Evolutionary conservation across 441 rosid species (phyloP).

Genomic region (Gossypium gossypioides): DNA sequence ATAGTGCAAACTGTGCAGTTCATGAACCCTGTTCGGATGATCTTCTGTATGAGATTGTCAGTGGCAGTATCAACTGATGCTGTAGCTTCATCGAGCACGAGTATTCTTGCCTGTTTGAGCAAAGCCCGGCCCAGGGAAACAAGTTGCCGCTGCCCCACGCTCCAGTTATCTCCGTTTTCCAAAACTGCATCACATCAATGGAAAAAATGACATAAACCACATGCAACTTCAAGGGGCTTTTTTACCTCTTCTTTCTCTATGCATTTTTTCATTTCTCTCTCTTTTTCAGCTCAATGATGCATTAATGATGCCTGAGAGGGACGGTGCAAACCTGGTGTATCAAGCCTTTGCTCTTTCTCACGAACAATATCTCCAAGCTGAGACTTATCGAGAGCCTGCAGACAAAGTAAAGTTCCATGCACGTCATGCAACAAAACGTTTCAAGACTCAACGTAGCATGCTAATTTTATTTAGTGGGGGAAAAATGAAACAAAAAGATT

Average conservation of each 20-base stretch:
- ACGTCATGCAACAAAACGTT: background rate
- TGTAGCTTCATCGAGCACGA: slow-evolving; percentile 98
- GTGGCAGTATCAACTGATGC: slow-evolving; percentile 99
- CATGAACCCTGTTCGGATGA: slow-evolving; percentile 82
- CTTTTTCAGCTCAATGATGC: background rate
- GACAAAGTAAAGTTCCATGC: slow-evolving; percentile 6
- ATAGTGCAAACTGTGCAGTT: slow-evolving; percentile 95
- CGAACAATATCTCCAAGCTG: slow-evolving; percentile 87
- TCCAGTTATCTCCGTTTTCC: slow-evolving; percentile 99
- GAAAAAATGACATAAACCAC: background rate
- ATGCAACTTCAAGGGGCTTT: slow-evolving; percentile 7
- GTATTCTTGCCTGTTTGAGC: slow-evolving; percentile 85
- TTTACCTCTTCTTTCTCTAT: background rate
- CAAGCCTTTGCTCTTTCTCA: slow-evolving; percentile 78
- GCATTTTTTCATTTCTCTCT: background rate
- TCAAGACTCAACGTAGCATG: slow-evolving; percentile 2
- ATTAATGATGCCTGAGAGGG: background rate
- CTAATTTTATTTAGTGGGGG: background rate
- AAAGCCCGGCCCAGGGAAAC: slow-evolving; percentile 91
- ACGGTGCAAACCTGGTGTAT: slow-evolving; percentile 58
- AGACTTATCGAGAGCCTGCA: slow-evolving; percentile 88
- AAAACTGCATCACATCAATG: slow-evolving; percentile 37
- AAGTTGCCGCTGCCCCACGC: slow-evolving; percentile 96
- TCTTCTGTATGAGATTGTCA: slow-evolving; percentile 94
- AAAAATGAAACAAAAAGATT: background rate